Base-by-base conservation (phyloP, 1,284 basidiomycete species). In the Melampsora larici-populina region DNA sequence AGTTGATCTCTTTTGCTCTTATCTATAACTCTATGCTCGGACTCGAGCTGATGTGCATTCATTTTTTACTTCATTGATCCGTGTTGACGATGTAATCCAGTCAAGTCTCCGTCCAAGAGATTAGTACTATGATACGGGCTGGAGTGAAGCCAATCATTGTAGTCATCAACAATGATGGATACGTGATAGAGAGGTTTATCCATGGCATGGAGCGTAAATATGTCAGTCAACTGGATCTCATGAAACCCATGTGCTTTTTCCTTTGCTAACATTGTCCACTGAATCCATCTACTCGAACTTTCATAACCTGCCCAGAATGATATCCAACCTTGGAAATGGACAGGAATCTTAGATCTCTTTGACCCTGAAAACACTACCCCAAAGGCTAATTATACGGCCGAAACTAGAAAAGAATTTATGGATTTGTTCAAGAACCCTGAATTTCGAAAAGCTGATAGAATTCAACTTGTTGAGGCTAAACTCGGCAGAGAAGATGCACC, bases 101-200 rank as follows among this genome's bases (percentile, higher is more conserved):
- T 86, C 86, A 87, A 80, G 81, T 87, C 24, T 82, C 85, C 17
- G 84, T 85, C 13, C 86, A 87, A 80, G 86, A 87, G 80, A 84
- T 94, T 21, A 90, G 91, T 6, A 89, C 90, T 2, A 93, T 93
- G 90, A 87, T 92, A 74, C 87, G 87, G 40, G 83, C 87, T 74
- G 87, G 86, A 8, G 83, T 93, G 46, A 90, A 87, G 75, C 92
- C 92, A 2, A 92, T 92, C 82, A 86, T 94, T 70, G 93, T 94
- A 83, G 86, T 97, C 18, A 86, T 97, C 78, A 94, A 94, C 86
- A 95, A 97, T 85, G 89, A 89, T 72, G 94, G 94, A 0, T 94
- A 94, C 84, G 90, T 90, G 62, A 94, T 96, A 79, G 94, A 97
- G 86, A 87, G 91, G 26, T 15, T 60, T n/a, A 7, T 60, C 29